Percentiles rank a stretch among this genome's conserved stretches.
Evolutionary conservation across 495 filamentous ascomycete genomes (phyloP).

Genomic region (Monascus purpureus): DNA sequence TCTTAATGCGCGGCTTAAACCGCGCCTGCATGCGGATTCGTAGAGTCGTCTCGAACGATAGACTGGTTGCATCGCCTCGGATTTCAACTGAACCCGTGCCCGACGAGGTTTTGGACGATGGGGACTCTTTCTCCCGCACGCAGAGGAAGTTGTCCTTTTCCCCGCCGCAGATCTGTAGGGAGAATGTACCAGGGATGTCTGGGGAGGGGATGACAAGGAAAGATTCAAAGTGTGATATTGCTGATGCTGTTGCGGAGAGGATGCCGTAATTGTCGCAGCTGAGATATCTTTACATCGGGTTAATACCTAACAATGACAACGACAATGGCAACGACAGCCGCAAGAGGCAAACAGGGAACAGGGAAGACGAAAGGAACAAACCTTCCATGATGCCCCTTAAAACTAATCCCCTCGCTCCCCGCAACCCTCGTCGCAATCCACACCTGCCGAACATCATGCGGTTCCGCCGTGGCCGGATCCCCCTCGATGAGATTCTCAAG

Average conservation of each 20-base stretch:
- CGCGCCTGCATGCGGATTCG: conserved; percentile 87
- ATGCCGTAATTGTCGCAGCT: conserved; percentile 73
- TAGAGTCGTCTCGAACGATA: conserved; percentile 62
- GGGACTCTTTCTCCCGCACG: conserved; percentile 19
- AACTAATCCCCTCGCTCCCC: conserved; percentile 64
- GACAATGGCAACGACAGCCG: not conserved
- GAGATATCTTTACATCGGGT: conserved; percentile 40
- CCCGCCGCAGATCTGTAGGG: conserved; percentile 47
- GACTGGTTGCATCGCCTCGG: conserved; percentile 59
- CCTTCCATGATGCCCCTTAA: conserved; percentile 82
- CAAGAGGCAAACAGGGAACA: not conserved
- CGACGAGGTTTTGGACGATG: conserved; percentile 24
- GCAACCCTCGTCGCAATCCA: conserved; percentile 81
- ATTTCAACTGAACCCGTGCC: conserved; percentile 34
- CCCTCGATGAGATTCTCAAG: conserved; percentile 75
- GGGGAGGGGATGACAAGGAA: conserved; percentile 55
- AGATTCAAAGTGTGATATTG: conserved; percentile 68
- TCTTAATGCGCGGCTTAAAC: conserved; percentile 74
- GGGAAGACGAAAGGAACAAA: conserved; percentile 12
- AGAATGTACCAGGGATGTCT: conserved; percentile 51
- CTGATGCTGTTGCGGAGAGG: conserved; percentile 60
- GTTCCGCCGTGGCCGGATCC: conserved; percentile 69
- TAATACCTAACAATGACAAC: not conserved
- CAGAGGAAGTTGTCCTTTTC: conserved; percentile 38
- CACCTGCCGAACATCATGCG: conserved; percentile 87